These are phyloP conservation scores for Leccinum pachyderme DNA, from an alignment of 1,284 basidiomycete species.

Conservation along the genomic window DNA sequence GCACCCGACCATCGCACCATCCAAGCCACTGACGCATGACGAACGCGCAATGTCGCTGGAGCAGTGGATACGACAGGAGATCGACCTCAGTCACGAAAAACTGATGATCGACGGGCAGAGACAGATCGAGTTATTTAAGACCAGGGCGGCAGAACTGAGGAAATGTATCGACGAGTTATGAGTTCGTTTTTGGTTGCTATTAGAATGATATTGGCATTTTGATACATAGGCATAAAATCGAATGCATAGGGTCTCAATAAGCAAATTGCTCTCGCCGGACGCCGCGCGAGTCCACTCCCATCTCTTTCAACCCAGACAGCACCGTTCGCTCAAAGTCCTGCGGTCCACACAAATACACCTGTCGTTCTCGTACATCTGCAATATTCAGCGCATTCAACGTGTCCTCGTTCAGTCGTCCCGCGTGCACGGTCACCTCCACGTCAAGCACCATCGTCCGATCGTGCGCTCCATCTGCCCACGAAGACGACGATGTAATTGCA, in stretches of 20 bases:
- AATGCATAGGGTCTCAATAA: slow-evolving; percentile 10
- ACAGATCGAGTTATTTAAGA: slow-evolving; percentile 56
- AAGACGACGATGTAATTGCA: not conserved
- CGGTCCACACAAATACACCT: slow-evolving; percentile 25
- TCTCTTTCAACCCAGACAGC: slow-evolving; percentile 11
- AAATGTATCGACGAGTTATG: slow-evolving; percentile 43
- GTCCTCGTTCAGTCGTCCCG: slow-evolving; percentile 14
- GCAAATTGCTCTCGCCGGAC: slow-evolving; percentile 22
- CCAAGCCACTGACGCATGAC: slow-evolving; percentile 50
- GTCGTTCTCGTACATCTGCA: slow-evolving; percentile 1
- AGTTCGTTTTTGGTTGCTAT: not conserved
- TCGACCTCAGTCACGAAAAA: slow-evolving; percentile 58
- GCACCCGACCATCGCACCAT: slow-evolving; percentile 7
- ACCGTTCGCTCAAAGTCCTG: slow-evolving; percentile 23
- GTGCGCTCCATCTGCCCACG: not conserved
- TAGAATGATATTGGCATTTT: not conserved
- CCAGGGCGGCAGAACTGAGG: slow-evolving; percentile 57
- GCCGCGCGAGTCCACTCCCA: slow-evolving; percentile 15
- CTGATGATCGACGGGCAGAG: slow-evolving; percentile 61
- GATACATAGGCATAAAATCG: no score
- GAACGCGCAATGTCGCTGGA: slow-evolving; percentile 73
- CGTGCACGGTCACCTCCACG: slow-evolving; percentile 15
- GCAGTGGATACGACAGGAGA: slow-evolving; percentile 74
- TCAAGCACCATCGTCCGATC: not conserved
- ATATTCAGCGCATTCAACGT: slow-evolving; percentile 8